These are phyloP conservation scores for Rhodotorula graminis DNA, from an alignment of 768 basidiomycete species.

Conservation along the genomic window DNA sequence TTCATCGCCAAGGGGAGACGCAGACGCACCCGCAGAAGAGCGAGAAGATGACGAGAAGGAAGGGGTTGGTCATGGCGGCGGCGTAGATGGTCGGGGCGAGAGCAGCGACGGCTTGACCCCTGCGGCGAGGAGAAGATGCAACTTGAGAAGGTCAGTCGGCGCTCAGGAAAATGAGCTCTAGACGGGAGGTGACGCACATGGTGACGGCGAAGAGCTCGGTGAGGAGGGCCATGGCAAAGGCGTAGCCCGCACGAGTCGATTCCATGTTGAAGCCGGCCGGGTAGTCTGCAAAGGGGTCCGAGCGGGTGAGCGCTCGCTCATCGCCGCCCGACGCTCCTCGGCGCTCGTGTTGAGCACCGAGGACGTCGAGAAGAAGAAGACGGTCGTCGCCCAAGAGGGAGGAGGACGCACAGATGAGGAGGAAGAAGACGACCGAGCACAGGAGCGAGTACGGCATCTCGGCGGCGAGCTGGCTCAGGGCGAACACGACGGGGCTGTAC, in stretches of 20 bases:
- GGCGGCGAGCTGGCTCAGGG: slow-evolving; percentile 71
- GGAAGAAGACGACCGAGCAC: slow-evolving; percentile 72
- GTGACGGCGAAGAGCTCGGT: slow-evolving; percentile 60
- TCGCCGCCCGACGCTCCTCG: no score
- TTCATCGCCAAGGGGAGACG: no score
- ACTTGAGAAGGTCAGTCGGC: background rate
- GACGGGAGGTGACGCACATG: slow-evolving; percentile 44
- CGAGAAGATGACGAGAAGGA: slow-evolving; percentile 53
- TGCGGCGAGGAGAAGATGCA: background rate
- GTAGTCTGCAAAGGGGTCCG: slow-evolving; percentile 24
- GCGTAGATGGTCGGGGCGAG: slow-evolving; percentile 71
- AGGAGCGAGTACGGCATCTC: slow-evolving; percentile 72
- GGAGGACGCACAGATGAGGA: slow-evolving; percentile 43
- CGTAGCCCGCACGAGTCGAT: slow-evolving; percentile 45
- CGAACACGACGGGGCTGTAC: slow-evolving; percentile 79
- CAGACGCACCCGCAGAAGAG: slow-evolving; percentile 61
- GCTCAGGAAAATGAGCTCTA: background rate
- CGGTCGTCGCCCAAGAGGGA: no score
- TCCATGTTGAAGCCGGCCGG: slow-evolving; percentile 45
- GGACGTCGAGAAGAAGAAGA: no score
- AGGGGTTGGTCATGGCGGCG: slow-evolving; percentile 75
- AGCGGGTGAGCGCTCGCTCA: no score
- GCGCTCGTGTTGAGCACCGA: no score
- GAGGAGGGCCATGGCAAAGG: slow-evolving; percentile 47
- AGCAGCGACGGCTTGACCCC: slow-evolving; percentile 59